A percentile compares a stretch with the other conserved stretches of the same genome.
Conservation (phyloP, 441 rosid species). For the Melastoma candidum region DNA sequence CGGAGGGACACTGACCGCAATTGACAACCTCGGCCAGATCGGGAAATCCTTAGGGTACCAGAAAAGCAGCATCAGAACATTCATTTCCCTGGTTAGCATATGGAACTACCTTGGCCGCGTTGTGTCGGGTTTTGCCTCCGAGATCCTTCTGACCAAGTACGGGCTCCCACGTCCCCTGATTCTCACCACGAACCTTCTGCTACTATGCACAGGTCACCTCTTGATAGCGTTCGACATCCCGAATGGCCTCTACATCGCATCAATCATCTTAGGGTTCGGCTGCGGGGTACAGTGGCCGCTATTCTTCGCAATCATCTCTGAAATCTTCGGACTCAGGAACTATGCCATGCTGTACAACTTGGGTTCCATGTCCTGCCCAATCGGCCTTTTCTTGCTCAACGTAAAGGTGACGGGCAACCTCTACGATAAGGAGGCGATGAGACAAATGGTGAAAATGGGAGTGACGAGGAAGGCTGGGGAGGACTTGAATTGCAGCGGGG, state of each 20-base stretch:
- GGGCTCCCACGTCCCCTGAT: slow-evolving; percentile 47
- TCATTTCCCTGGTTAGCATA: slow-evolving; percentile 40
- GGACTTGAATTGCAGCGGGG: slow-evolving; percentile 32
- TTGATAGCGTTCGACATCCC: slow-evolving; percentile 35
- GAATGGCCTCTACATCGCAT: slow-evolving; percentile 46
- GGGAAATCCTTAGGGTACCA: slow-evolving; percentile 35
- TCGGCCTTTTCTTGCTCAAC: slow-evolving; percentile 43
- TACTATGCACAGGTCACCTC: slow-evolving; percentile 58
- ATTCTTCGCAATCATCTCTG: slow-evolving; percentile 44
- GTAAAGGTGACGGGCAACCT: slow-evolving; percentile 40
- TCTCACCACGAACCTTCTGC: slow-evolving; percentile 37
- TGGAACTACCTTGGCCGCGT: slow-evolving; percentile 48
- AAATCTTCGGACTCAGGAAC: slow-evolving; percentile 44
- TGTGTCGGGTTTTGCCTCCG: slow-evolving; percentile 32
- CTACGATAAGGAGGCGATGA: slow-evolving; percentile 38
- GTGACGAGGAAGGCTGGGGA: slow-evolving; percentile 23
- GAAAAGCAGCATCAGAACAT: slow-evolving; percentile 24
- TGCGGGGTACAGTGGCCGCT: slow-evolving; percentile 64
- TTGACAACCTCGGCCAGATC: slow-evolving; percentile 46
- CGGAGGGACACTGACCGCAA: slow-evolving; percentile 57
- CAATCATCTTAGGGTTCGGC: slow-evolving; percentile 65
- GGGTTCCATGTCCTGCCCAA: slow-evolving; percentile 47
- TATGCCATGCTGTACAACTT: slow-evolving; percentile 43
- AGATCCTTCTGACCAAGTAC: slow-evolving; percentile 33
- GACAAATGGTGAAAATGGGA: slow-evolving; percentile 30